Percentiles rank a stretch among this genome's conserved stretches.
These are phyloP conservation scores for Cordyceps militaris DNA, from an alignment of 2,329 filamentous ascomycete genomes.

Conservation along the genomic window DNA sequence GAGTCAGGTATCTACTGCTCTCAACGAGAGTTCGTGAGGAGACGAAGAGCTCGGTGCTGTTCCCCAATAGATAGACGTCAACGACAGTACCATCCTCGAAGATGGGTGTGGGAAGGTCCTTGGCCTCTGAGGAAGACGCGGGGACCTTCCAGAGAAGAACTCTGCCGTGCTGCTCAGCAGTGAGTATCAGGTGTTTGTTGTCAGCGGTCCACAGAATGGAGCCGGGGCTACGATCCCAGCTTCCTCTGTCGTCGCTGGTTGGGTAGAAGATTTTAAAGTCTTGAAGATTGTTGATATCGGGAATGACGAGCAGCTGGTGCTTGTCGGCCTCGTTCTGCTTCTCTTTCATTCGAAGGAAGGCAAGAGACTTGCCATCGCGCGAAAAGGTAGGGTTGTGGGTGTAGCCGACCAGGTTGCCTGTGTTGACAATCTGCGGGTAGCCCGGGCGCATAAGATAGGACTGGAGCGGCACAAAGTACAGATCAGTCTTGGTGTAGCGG, in stretches of 20 bases:
- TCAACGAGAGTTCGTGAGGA: constrained; percentile 64
- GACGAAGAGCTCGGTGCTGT: constrained; percentile 48
- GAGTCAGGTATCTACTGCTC: constrained; percentile 60
- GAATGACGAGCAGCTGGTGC: constrained; percentile 57
- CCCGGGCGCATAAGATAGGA: constrained; percentile 50
- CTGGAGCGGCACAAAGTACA: constrained; percentile 64
- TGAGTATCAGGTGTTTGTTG: constrained; percentile 60
- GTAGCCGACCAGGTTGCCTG: constrained; percentile 56
- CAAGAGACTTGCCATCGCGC: constrained; percentile 60
- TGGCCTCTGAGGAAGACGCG: constrained; percentile 43
- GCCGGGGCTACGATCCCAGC: constrained; percentile 54
- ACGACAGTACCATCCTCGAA: constrained; percentile 47
- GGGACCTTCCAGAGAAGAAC: constrained; percentile 56
- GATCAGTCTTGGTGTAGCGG: constrained; percentile 71
- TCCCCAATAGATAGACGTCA: constrained; percentile 46
- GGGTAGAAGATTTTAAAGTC: constrained; percentile 57
- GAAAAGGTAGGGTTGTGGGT: constrained; percentile 65
- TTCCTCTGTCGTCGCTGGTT: constrained; percentile 54
- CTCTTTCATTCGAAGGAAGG: constrained; percentile 71
- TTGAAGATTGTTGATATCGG: constrained; percentile 50
- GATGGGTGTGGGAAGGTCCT: constrained; percentile 41
- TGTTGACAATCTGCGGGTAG: constrained; percentile 43
- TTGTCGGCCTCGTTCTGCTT: constrained; percentile 73
- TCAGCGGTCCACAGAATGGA: constrained; percentile 50
- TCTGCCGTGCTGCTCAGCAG: constrained; percentile 62